Evolutionary conservation across 768 basidiomycete genomes (phyloP), one percentile per base, ranked within the genome.

Genomic region (Pleurotus tuoliensis): DNA sequence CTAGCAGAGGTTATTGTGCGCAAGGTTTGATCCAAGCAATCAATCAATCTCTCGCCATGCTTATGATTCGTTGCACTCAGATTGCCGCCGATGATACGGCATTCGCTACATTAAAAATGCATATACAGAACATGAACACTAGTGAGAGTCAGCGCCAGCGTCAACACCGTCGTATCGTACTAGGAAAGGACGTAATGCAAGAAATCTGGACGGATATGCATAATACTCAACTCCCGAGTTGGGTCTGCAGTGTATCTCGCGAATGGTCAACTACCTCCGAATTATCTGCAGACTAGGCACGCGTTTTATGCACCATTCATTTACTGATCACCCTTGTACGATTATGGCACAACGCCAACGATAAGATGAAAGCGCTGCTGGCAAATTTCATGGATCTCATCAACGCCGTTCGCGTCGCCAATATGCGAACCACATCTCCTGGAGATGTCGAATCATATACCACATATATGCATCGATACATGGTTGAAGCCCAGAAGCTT

Each of bases 271-370:
- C 41, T 15, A 73, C 73, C 0, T 15, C 47, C 24, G 25, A 58
- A 2, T 64, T 75, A 4, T 71, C 63, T 38, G 70, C 69, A 8
- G 60, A 70, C 48, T 58, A 67, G 13, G 69, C 69, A 69, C 55
- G 60, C 2, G 51, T 69, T 13, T 59, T 69, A 18, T 64, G 66
- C 57, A 63, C 61, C 2, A 60, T 70, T 20, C 68, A 69, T 51
- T 49, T 69, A 2, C 61, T 63, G 5, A 62, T 70, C 4, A 69
- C 69, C 3, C 59, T 69, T 8, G 67, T 69, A 40, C 59, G 66
- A 3, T 49, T 68, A 1, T 69, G 66, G 66, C 46, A 59, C 2
- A 20, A 48, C 1, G 56, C 59, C 12, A 44, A 38, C 40, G 60
- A 55, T 4, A 52, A 64, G 11, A 61, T 61, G 30, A 49, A 52